Percentiles rank a stretch among this genome's conserved stretches.
Evolutionary conservation across 2,329 filamentous ascomycete species (phyloP).

Genomic region (Xylariaceae sp.): DNA sequence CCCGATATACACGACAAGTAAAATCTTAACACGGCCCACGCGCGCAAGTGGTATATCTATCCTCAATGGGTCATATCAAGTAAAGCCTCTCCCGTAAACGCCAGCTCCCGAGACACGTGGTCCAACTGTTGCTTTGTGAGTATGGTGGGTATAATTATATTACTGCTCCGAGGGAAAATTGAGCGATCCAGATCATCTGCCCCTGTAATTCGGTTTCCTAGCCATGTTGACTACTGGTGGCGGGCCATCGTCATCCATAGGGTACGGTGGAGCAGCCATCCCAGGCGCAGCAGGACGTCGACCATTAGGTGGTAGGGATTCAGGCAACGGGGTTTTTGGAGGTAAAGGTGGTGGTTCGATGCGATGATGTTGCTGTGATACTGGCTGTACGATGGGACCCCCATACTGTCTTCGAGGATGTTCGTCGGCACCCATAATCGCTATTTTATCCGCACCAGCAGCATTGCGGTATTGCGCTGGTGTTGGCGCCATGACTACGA

Average conservation of each 20-base stretch:
- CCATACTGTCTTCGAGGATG: conserved; percentile 48
- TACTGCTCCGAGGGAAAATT: not conserved
- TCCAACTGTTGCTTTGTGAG: too few relatives aligned
- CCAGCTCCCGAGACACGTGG: too few relatives aligned
- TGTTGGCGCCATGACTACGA: conserved; percentile 59
- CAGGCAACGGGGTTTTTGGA: conserved; percentile 74
- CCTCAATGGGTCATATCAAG: too few relatives aligned
- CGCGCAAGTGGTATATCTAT: too few relatives aligned
- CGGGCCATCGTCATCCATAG: conserved; percentile 73
- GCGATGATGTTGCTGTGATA: conserved; percentile 41
- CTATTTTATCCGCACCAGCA: conserved; percentile 69
- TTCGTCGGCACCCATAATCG: conserved; percentile 63
- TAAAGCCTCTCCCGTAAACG: too few relatives aligned
- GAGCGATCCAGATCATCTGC: conserved; percentile 42
- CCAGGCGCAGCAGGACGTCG: conserved; percentile 34
- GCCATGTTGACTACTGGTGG: conserved; percentile 85
- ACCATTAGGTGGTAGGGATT: conserved; percentile 43
- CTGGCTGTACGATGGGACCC: conserved; percentile 28
- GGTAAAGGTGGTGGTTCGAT: conserved; percentile 71
- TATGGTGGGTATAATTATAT: not conserved
- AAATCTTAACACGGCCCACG: too few relatives aligned
- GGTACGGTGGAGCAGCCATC: conserved; percentile 68
- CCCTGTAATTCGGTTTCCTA: conserved; percentile 75
- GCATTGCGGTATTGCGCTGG: conserved; percentile 60
- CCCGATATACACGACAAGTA: too few relatives aligned